Base-by-base conservation (phyloP, 2,329 filamentous ascomycete species). In the Neopestalotiopsis clavispora region DNA sequence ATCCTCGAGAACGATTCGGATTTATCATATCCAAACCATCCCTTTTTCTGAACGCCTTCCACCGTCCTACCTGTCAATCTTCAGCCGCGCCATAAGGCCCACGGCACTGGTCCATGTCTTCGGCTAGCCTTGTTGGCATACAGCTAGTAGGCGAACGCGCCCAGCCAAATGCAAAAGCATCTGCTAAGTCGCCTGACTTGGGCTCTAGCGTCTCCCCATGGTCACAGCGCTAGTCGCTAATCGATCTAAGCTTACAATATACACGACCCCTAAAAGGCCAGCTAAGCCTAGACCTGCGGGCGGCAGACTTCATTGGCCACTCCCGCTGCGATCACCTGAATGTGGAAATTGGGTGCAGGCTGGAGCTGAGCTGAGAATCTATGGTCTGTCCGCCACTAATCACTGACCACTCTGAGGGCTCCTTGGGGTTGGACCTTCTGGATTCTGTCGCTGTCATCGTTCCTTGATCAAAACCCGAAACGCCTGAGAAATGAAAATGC, bases 351-450 rank as follows among this genome's bases (percentile, higher is more conserved):
- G 52, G 52, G 52, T 57, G 52, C 52, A 57, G 52, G 52, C 52
- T 57, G 52, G 52, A 57, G 52, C 13, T 57, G 52, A 57, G 52
- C 52, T 57, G 52, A 57, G 52, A 57, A 57, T 57, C 52, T 57
- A 57, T 28, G 17, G 52, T 57, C 52, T 57, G 12, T n/a, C 52
- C 52, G 52, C 52, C 52, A 57, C 52, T 13, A 28, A 57, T 57
- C 28, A 57, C 52, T 57, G 52, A 57, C 52, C 52, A 28, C 52
- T 57, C 52, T 57, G 52, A 57, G 52, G 52, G 28, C 23, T 13
- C 52, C 52, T 57, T 12, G 52, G 17, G 52, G 13, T 57, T 57
- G 52, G 52, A 28, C 52, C 52, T 20, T 57, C 52, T 20, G 52
- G 14, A 57, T 57, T 57, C 52, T 57, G 52, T n/a, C 52, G 52